Percentiles rank a stretch among this genome's conserved stretches.
These are phyloP conservation scores for Ganoderma lingzhi DNA, from an alignment of 1,284 basidiomycete species.

Conservation along the genomic window DNA sequence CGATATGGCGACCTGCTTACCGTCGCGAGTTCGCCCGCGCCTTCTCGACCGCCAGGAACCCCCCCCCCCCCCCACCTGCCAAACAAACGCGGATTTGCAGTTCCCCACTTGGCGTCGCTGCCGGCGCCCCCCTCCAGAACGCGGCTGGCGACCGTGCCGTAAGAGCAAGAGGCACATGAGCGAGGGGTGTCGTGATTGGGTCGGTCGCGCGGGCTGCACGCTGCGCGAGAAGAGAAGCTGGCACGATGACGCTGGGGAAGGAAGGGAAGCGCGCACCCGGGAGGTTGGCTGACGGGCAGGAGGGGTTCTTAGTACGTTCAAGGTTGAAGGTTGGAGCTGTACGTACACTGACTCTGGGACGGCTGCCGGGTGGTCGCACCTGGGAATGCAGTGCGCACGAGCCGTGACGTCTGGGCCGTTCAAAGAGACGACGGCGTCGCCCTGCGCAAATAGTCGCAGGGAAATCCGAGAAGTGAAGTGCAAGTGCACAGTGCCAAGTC, in stretches of 20 bases:
- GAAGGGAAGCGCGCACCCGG: background rate
- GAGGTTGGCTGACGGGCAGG: background rate
- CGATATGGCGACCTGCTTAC: background rate
- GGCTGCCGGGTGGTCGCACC: too few relatives aligned
- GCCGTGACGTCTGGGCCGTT: background rate
- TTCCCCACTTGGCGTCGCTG: background rate
- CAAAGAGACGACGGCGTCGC: background rate
- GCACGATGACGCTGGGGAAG: too few relatives aligned
- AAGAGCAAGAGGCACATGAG: background rate
- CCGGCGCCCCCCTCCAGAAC: background rate
- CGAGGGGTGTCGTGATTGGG: background rate
- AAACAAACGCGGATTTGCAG: slow-evolving; percentile 7
- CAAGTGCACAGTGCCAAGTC: background rate
- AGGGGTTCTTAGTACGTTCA: background rate
- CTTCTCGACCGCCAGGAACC: too few relatives aligned
- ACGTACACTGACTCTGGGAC: too few relatives aligned
- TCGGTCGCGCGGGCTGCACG: background rate
- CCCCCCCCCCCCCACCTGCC: background rate
- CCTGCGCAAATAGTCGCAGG: background rate
- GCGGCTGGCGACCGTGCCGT: background rate
- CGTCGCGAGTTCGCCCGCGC: too few relatives aligned
- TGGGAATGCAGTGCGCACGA: background rate
- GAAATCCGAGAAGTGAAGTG: background rate
- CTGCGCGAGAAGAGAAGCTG: background rate
- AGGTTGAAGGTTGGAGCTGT: background rate